Evolutionary conservation across 192 early-diverging fungal genomes (phyloP).

Genomic region (Backusella liffmaniae): DNA sequence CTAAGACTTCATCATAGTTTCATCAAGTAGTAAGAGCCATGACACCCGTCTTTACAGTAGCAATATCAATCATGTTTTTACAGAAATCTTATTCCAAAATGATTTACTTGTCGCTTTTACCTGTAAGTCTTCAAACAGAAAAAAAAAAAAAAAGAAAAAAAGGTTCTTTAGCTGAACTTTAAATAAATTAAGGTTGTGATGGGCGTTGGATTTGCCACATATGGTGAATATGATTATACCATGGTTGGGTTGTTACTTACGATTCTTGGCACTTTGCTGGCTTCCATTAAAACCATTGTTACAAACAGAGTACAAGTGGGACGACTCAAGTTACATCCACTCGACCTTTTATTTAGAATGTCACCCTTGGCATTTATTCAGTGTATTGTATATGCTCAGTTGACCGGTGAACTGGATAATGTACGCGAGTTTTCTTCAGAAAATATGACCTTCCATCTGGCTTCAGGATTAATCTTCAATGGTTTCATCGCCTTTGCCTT

Average conservation of each 20-base stretch:
- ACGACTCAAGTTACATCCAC: conserved; percentile 59
- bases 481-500: conserved; percentile 66
- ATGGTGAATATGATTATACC: conserved; percentile 62
- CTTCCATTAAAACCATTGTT: conserved; percentile 65
- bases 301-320: conserved; percentile 71
- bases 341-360: conserved; percentile 72
- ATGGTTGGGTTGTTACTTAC: conserved; percentile 63
- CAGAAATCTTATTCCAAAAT: conserved; percentile 33
- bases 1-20: conserved; percentile 37
- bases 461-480: conserved; percentile 54
- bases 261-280: conserved; percentile 62
- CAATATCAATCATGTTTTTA: conserved; percentile 43
- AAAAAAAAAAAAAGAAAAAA: neutral
- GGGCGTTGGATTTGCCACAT: conserved; percentile 70
- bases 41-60: conserved; percentile 60
- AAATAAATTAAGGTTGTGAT: conserved; percentile 41
- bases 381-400: conserved; percentile 42
- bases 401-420: conserved; percentile 47
- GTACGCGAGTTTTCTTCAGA: conserved; percentile 12
- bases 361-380: conserved; percentile 39
- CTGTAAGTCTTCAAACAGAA: conserved; percentile 36
- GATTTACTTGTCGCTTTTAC: conserved; percentile 45
- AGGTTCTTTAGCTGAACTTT: neutral
- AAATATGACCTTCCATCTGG: conserved; percentile 18
- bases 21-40: conserved; percentile 73